phyloP scores from a whole-genome alignment of 2,329 filamentous ascomycete species.

The Xylariaceae sp. region DNA sequence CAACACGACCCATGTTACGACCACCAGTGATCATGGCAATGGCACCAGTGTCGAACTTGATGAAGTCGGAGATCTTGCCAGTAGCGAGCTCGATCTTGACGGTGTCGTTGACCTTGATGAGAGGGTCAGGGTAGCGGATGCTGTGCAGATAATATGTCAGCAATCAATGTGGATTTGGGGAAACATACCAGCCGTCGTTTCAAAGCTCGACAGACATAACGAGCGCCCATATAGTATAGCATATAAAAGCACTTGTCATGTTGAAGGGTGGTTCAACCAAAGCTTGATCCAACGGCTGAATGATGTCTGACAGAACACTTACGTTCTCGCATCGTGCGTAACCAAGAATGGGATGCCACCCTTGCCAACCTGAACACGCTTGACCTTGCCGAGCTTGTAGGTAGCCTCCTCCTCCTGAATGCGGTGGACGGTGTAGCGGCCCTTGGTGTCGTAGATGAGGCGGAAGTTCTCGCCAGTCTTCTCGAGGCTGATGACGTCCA shows the following conservation, averaged over 20 bases:
- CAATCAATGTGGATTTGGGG: conserved; percentile 28
- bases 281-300: conserved; percentile 99
- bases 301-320: conserved; percentile 90
- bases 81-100: conserved; percentile 97
- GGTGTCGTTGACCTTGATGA: conserved; percentile 99
- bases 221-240: background rate
- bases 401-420: conserved; percentile 98
- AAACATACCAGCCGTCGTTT: conserved; percentile 53
- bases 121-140: conserved; percentile 97
- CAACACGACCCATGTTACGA: conserved; percentile 99
- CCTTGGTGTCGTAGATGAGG: conserved; percentile 99
- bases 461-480: conserved; percentile 99
- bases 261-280: conserved; percentile 60
- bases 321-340: conserved; percentile 99
- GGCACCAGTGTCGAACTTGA: conserved; percentile 97
- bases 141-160: conserved; percentile 50
- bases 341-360: conserved; percentile 99
- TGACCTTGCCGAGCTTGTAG: conserved; percentile 99
- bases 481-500: conserved; percentile 99
- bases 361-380: conserved; percentile 98
- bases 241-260: conserved; percentile 15
- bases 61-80: conserved; percentile 97
- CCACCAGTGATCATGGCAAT: conserved; percentile 99
- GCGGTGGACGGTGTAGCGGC: conserved; percentile 99
- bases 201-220: conserved; percentile 36